A percentile compares a stretch with the other conserved stretches of the same genome.
Conservation (phyloP, 228 moss, liverwort and hornwort species). For the Sphagnum magellanicum region DNA sequence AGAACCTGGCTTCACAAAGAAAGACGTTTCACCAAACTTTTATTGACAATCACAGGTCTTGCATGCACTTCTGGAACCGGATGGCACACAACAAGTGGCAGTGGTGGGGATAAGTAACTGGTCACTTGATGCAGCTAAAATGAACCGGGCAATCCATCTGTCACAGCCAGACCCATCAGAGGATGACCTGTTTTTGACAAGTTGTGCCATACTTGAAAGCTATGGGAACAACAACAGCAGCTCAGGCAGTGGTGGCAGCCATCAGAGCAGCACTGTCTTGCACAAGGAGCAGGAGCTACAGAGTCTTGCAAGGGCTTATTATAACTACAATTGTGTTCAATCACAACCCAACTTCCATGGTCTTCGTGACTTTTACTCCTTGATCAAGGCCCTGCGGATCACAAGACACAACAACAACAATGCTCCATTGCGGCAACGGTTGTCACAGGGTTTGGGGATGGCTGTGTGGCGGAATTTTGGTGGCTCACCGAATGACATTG, state of each 20-base stretch:
- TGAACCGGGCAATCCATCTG: constrained; percentile 64
- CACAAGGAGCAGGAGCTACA: constrained; percentile 12
- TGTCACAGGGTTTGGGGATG: constrained; percentile 27
- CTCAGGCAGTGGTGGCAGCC: constrained; percentile 12
- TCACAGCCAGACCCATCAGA: constrained; percentile 59
- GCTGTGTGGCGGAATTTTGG: constrained; percentile 58
- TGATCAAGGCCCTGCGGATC: constrained; percentile 42
- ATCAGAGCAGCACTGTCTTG: constrained; percentile 6
- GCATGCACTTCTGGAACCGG: constrained; percentile 54
- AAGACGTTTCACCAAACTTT: too few species aligned
- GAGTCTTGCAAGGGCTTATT: constrained; percentile 36
- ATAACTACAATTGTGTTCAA: constrained; percentile 36
- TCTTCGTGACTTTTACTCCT: constrained; percentile 58
- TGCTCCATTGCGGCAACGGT: constrained; percentile 21
- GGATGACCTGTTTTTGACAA: constrained; percentile 40
- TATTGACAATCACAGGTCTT: constrained; percentile 23
- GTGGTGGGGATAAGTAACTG: constrained; percentile 67
- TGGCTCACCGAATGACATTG: constrained; percentile 49
- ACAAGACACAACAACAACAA: not conserved
- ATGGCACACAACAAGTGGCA: constrained; percentile 51
- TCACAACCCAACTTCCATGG: constrained; percentile 52
- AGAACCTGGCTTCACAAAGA: too few species aligned
- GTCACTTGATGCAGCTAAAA: constrained; percentile 66
- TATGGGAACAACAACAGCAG: constrained; percentile 8
- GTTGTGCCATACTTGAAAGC: constrained; percentile 47